A percentile compares a stretch with the other conserved stretches of the same genome.
These are phyloP conservation scores for Microdochium trichocladiopsis DNA, from an alignment of 2,329 filamentous ascomycete genomes.

Conservation along the genomic window DNA sequence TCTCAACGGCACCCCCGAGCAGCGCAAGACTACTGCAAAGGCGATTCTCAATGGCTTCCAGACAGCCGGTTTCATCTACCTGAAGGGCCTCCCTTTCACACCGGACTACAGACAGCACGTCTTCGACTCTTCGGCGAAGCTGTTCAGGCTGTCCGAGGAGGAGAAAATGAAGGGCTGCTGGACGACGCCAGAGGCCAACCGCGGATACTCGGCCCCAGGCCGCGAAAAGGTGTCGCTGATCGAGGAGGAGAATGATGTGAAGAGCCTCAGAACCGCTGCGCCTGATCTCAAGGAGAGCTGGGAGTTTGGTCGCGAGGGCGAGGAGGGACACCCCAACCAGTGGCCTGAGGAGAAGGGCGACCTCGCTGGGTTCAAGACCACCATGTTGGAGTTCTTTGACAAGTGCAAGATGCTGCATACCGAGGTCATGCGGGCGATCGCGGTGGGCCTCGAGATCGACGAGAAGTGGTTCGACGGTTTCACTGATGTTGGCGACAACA, in stretches of 20 bases:
- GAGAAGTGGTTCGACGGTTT: slow-evolving; percentile 70
- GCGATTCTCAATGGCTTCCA: slow-evolving; percentile 76
- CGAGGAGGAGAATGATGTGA: slow-evolving; percentile 47
- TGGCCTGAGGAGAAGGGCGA: slow-evolving; percentile 59
- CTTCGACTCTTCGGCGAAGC: slow-evolving; percentile 61
- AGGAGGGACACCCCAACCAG: slow-evolving; percentile 60
- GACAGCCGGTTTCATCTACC: slow-evolving; percentile 82
- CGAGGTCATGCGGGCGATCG: slow-evolving; percentile 78
- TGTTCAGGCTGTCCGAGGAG: slow-evolving; percentile 58
- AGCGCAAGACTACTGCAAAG: slow-evolving; percentile 59
- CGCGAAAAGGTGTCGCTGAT: slow-evolving; percentile 64
- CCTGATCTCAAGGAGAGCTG: slow-evolving; percentile 62
- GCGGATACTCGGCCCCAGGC: slow-evolving; percentile 64
- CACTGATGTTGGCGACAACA: slow-evolving; percentile 65
- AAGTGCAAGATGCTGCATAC: slow-evolving; percentile 68
- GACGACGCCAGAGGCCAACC: slow-evolving; percentile 66
- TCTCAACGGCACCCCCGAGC: slow-evolving; percentile 50
- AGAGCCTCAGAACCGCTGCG: slow-evolving; percentile 45
- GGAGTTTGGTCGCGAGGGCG: slow-evolving; percentile 56
- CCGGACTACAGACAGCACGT: slow-evolving; percentile 48
- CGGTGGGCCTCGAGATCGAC: slow-evolving; percentile 69
- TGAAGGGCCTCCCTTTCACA: slow-evolving; percentile 70
- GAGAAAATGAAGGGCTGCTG: slow-evolving; percentile 63
- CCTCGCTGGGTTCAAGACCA: slow-evolving; percentile 54
- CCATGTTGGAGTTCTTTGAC: slow-evolving; percentile 70